Conservation (phyloP, 2,329 filamentous ascomycete species). For the Camillea tinctor region DNA sequence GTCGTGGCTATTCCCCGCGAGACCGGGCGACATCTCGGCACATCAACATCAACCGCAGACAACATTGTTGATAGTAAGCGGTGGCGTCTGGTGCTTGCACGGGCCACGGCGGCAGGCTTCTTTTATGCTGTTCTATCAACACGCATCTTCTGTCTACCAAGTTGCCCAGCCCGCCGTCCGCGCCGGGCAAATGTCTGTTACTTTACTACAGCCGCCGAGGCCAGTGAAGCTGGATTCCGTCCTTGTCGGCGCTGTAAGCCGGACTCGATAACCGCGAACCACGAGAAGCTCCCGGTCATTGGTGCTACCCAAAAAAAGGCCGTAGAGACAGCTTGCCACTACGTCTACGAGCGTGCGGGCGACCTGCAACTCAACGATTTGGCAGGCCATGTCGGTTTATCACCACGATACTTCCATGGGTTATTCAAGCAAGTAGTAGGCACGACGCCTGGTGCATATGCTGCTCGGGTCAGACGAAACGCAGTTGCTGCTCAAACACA, state of each 20-base stretch:
- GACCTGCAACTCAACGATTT: slow-evolving; percentile 9
- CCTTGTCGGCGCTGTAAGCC: slow-evolving; percentile 23
- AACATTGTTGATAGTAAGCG: no score
- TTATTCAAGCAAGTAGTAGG: slow-evolving; percentile 17
- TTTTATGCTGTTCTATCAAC: slow-evolving; percentile 45
- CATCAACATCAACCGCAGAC: no score
- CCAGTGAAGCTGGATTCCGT: slow-evolving; percentile 36
- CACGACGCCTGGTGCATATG: slow-evolving; percentile 10
- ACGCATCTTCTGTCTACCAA: slow-evolving; percentile 59
- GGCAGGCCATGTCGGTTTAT: slow-evolving; percentile 15
- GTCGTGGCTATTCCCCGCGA: no score
- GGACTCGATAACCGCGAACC: slow-evolving; percentile 6
- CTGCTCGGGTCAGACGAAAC: no score
- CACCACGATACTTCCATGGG: slow-evolving; percentile 17
- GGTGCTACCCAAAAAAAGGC: background rate
- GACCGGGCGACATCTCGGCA: no score
- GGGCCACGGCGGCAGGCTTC: slow-evolving; percentile 27
- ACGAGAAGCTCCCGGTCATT: background rate
- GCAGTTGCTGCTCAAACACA: no score
- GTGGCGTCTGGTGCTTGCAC: no score
- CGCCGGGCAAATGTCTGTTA: slow-evolving; percentile 60
- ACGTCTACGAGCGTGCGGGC: slow-evolving; percentile 10
- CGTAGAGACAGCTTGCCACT: slow-evolving; percentile 9
- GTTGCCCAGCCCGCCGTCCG: slow-evolving; percentile 59
- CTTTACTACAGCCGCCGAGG: slow-evolving; percentile 45